phyloP scores from a whole-genome alignment of 2,329 filamentous ascomycete genomes.

The Pseudocercospora eumusae region DNA sequence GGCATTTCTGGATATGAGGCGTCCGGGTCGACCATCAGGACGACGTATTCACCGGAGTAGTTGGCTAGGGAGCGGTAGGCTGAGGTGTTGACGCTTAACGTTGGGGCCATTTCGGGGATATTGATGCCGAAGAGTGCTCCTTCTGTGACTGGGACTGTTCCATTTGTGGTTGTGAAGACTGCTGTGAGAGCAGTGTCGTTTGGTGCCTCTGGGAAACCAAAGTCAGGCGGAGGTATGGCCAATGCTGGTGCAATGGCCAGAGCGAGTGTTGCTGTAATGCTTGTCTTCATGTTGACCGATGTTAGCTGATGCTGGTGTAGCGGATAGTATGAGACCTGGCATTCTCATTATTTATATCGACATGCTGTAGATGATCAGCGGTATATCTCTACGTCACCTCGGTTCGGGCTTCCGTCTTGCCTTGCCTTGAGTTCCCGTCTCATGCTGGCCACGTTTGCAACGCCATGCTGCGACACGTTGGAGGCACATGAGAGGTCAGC shows the following conservation, averaged over 20 bases:
- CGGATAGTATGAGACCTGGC: not conserved
- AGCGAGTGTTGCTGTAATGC: not conserved
- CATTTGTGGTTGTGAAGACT: slow-evolving; percentile 2
- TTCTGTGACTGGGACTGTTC: slow-evolving; percentile 10
- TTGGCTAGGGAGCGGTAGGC: slow-evolving; percentile 17
- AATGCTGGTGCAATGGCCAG: slow-evolving; percentile 15
- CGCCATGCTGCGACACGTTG: not conserved
- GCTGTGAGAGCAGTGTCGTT: slow-evolving; percentile 21
- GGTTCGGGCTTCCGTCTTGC: not conserved
- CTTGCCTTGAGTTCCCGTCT: not conserved
- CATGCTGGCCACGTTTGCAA: not conserved
- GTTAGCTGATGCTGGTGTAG: not conserved
- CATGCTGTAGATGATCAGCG: not conserved
- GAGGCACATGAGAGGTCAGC: not conserved
- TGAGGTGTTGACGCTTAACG: slow-evolving; percentile 12
- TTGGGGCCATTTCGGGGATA: slow-evolving; percentile 15
- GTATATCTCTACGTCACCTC: slow-evolving; percentile 4
- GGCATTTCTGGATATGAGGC: slow-evolving; percentile 22
- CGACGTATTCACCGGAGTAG: slow-evolving; percentile 19
- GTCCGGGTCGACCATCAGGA: slow-evolving; percentile 25
- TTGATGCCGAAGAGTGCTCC: slow-evolving; percentile 21
- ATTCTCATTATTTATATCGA: not conserved
- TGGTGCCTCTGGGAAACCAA: slow-evolving; percentile 23
- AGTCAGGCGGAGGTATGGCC: slow-evolving; percentile 21
- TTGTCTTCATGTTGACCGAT: not conserved